phyloP scores from a whole-genome alignment of 192 early-diverging fungal genomes.

The Backusella parvicylindrica region DNA sequence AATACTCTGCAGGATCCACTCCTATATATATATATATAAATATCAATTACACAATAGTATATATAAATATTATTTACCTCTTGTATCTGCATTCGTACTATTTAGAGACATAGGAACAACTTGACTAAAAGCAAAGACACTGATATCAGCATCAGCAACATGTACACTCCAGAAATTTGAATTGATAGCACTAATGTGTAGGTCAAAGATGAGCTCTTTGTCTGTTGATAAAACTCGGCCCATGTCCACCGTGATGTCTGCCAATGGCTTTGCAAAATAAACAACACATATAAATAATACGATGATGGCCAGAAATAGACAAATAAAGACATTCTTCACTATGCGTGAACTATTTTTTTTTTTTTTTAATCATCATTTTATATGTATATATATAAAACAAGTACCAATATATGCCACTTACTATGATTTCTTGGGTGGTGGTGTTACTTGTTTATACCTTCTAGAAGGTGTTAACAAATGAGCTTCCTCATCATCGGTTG shows the following conservation, averaged over 20 bases:
- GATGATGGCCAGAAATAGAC: not conserved
- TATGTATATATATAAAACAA: not conserved
- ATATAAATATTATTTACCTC: not conserved
- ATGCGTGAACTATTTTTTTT: conserved; percentile 1
- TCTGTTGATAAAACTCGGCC: conserved; percentile 60
- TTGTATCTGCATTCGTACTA: not conserved
- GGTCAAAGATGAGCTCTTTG: conserved; percentile 63
- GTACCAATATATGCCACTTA: not conserved
- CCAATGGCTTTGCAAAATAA: conserved; percentile 17
- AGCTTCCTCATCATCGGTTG: conserved; percentile 26
- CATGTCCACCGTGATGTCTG: conserved; percentile 32
- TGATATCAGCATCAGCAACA: conserved; percentile 53
- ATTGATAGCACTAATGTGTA: conserved; percentile 55
- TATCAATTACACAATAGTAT: not conserved
- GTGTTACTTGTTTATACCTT: not conserved
- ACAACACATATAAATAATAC: not conserved
- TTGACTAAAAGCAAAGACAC: conserved; percentile 57
- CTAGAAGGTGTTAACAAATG: conserved; percentile 4
- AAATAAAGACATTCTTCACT: not conserved
- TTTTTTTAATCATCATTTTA: not conserved
- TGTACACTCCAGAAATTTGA: conserved; percentile 55
- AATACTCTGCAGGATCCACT: conserved; percentile 32
- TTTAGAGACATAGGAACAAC: conserved; percentile 14
- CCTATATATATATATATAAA: conserved; percentile 6
- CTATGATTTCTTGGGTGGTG: not conserved